Percentiles rank a stretch among this genome's conserved stretches.
These are phyloP conservation scores for Murraya koenigii DNA, from an alignment of 345 rosid species.

Conservation along the genomic window DNA sequence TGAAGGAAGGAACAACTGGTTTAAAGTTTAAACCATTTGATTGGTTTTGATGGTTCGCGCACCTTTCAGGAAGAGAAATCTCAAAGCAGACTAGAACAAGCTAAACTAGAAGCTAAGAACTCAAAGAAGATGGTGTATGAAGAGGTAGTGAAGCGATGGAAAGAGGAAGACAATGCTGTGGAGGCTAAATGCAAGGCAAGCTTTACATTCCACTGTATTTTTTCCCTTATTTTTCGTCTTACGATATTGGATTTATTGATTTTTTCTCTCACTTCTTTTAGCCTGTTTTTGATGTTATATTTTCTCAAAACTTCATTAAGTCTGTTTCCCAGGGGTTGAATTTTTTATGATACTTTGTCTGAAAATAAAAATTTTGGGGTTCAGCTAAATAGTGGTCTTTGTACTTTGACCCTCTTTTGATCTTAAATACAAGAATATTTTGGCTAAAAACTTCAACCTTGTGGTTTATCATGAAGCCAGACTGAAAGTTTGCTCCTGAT, in stretches of 20 bases:
- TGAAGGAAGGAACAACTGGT: constrained; percentile 2
- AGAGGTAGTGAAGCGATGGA: constrained; percentile 47
- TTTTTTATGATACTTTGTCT: neutral
- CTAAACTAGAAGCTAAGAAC: constrained; percentile 35
- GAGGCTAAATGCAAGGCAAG: constrained; percentile 76
- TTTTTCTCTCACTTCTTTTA: neutral
- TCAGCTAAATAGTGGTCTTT: neutral
- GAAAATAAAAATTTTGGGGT: neutral
- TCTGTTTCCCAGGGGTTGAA: neutral
- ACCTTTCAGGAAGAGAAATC: constrained; percentile 47
- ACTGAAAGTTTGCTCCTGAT: neutral
- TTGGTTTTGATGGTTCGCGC: constrained; percentile 12
- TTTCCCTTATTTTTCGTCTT: constrained; percentile 3
- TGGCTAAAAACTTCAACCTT: neutral
- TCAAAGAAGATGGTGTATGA: constrained; percentile 40
- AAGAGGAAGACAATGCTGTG: constrained; percentile 60
- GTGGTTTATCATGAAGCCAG: neutral
- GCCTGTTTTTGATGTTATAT: neutral
- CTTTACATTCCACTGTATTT: neutral
- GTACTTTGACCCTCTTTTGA: neutral
- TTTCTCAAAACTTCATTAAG: neutral
- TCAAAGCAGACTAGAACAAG: constrained; percentile 45
- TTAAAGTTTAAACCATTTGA: constrained; percentile 7
- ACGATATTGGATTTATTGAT: neutral
- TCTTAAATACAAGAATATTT: neutral